phyloP scores from a whole-genome alignment of 2,329 filamentous ascomycete genomes.

The Beauveria scarabaeidicola region DNA sequence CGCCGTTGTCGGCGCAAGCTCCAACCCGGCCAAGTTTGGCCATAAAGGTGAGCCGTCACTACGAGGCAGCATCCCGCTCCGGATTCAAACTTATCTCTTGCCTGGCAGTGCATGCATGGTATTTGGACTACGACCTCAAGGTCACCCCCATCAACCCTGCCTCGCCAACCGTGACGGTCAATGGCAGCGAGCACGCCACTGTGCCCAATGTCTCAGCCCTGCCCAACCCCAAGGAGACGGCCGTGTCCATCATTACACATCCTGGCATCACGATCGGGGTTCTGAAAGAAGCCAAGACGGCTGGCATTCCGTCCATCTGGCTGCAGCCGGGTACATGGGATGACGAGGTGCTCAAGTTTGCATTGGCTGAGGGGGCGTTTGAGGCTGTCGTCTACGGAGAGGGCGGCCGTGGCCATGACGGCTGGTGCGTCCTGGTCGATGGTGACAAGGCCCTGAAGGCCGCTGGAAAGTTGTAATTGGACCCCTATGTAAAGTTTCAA shows the following conservation, averaged over 20 bases:
- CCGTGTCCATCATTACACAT: conserved; percentile 80
- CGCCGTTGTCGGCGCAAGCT: conserved; percentile 84
- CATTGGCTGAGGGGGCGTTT: conserved; percentile 52
- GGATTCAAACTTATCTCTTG: not conserved
- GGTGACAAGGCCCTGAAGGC: conserved; percentile 56
- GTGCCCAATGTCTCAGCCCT: conserved; percentile 58
- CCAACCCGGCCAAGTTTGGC: conserved; percentile 77
- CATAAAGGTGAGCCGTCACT: conserved; percentile 58
- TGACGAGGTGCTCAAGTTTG: conserved; percentile 62
- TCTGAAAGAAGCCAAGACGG: conserved; percentile 65
- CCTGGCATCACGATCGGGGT: conserved; percentile 67
- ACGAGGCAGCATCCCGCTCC: not conserved
- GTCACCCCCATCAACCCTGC: conserved; percentile 79
- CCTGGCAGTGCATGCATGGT: conserved; percentile 76
- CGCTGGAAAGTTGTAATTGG: conserved; percentile 41
- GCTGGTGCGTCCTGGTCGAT: conserved; percentile 84
- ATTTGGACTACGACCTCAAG: conserved; percentile 64
- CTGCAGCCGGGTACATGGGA: conserved; percentile 87
- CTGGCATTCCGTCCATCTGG: conserved; percentile 71
- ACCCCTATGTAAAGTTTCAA: not conserved
- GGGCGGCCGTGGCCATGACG: conserved; percentile 58
- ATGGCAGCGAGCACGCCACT: conserved; percentile 50
- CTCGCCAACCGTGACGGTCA: conserved; percentile 54
- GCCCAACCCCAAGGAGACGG: conserved; percentile 57
- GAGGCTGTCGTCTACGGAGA: conserved; percentile 59